Conservation (phyloP, 163 green algal genomes). For the Chloroidium sp. region DNA sequence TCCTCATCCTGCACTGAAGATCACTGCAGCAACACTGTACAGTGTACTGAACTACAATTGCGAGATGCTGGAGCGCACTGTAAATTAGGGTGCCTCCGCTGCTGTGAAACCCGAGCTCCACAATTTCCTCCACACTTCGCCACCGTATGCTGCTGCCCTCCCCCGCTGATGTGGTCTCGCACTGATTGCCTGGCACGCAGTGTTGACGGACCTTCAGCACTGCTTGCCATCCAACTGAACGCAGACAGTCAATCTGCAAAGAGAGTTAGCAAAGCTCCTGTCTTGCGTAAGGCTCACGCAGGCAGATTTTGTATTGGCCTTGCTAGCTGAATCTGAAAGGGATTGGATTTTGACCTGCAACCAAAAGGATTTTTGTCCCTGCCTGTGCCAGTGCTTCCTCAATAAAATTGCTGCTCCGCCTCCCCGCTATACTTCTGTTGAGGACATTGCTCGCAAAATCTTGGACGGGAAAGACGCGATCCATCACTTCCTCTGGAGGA, state of each 20-base stretch:
- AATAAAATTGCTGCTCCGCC: background rate
- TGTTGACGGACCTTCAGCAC: too few species aligned
- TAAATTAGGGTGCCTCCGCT: background rate
- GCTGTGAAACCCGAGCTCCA: background rate
- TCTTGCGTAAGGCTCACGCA: too few species aligned
- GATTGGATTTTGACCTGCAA: too few species aligned
- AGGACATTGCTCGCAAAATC: conserved; percentile 6
- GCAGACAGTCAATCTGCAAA: too few species aligned
- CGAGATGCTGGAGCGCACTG: background rate
- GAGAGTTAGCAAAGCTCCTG: too few species aligned
- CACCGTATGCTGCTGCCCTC: background rate
- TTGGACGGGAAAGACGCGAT: background rate
- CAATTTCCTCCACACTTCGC: background rate
- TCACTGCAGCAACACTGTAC: background rate
- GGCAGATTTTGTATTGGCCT: too few species aligned
- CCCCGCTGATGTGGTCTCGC: background rate
- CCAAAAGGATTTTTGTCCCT: too few species aligned
- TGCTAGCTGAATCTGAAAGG: too few species aligned
- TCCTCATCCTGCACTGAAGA: background rate
- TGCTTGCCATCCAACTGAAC: too few species aligned
- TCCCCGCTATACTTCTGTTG: conserved; percentile 6
- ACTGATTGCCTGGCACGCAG: background rate
- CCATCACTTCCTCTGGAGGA: too few species aligned
- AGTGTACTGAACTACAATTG: background rate
- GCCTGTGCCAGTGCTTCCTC: too few species aligned